Evolutionary conservation across 2,329 filamentous ascomycete genomes (phyloP).

Genomic region (Penicillium sp.): DNA sequence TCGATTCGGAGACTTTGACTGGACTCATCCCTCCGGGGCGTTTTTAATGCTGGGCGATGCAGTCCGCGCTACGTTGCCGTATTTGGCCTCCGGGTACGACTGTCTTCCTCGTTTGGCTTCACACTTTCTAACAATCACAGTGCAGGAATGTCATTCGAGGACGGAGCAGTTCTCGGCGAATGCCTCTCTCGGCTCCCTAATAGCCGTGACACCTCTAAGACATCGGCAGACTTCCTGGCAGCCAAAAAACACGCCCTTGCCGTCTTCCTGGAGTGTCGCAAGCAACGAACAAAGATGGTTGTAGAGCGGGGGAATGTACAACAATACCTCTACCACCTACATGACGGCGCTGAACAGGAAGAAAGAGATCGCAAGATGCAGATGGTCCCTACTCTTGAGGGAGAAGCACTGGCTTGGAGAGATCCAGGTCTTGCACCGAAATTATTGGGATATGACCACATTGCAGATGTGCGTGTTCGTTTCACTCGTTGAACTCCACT

Average conservation of each 20-base stretch:
- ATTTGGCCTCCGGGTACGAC: conserved; percentile 44
- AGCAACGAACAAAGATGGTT: conserved; percentile 51
- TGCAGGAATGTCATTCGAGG: conserved; percentile 55
- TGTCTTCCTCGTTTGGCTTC: neutral
- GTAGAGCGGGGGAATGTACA: conserved; percentile 54
- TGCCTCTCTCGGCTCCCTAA: conserved; percentile 44
- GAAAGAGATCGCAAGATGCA: conserved; percentile 44
- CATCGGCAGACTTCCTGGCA: conserved; percentile 18
- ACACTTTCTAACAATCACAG: conserved; percentile 23
- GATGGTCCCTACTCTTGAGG: conserved; percentile 30
- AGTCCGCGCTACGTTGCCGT: conserved; percentile 57
- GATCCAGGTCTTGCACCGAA: conserved; percentile 34
- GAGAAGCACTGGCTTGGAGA: conserved; percentile 39
- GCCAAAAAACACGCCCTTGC: conserved; percentile 31
- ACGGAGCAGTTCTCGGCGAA: conserved; percentile 50
- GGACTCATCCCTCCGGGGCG: conserved; percentile 49
- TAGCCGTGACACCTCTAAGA: conserved; percentile 25
- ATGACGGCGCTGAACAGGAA: conserved; percentile 50
- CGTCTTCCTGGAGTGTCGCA: conserved; percentile 51
- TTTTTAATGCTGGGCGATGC: conserved; percentile 57
- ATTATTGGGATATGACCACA: conserved; percentile 36
- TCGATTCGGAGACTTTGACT: conserved; percentile 47
- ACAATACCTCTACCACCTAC: conserved; percentile 54
- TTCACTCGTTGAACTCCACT: neutral
- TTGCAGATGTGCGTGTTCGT: conserved; percentile 27